phyloP scores from a whole-genome alignment of 306 rosid genomes.

The Echinosophora koreensis region DNA sequence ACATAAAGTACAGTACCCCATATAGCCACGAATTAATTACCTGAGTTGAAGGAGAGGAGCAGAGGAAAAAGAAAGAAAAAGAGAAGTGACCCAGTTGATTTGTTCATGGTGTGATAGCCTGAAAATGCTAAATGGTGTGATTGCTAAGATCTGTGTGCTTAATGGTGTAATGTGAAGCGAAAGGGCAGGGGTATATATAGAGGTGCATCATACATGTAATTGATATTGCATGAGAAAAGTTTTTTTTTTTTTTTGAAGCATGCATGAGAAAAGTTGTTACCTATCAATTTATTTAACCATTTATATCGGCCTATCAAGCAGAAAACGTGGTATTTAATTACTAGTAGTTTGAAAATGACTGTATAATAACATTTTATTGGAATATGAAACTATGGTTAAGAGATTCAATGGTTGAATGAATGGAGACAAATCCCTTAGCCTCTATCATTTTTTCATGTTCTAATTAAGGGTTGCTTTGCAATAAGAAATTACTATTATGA shows the following conservation, averaged over 20 bases:
- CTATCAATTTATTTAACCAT: background rate
- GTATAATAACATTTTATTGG: background rate
- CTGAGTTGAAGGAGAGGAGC: conserved; percentile 45
- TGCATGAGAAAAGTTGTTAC: background rate
- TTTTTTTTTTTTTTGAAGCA: too few species aligned
- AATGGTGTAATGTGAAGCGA: conserved; percentile 1
- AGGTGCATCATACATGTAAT: background rate
- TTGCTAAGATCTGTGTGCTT: background rate
- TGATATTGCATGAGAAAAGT: background rate
- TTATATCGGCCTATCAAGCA: background rate
- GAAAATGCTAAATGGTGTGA: background rate
- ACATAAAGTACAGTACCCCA: background rate
- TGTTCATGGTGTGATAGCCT: conserved; percentile 40
- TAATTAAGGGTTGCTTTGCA: background rate
- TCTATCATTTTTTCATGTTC: background rate
- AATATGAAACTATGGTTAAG: background rate
- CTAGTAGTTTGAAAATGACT: background rate
- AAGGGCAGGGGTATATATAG: conserved; percentile 33
- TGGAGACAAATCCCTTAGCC: background rate
- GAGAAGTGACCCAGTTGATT: conserved; percentile 34
- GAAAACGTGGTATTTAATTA: background rate
- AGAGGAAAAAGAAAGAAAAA: conserved; percentile 37
- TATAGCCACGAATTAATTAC: conserved; percentile 16
- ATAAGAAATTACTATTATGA: too few species aligned
- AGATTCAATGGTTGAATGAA: background rate